Evolutionary conservation across 140 eudicot species (phyloP), one percentile per base, ranked within the genome.

Genomic region (Artemisia princeps): DNA sequence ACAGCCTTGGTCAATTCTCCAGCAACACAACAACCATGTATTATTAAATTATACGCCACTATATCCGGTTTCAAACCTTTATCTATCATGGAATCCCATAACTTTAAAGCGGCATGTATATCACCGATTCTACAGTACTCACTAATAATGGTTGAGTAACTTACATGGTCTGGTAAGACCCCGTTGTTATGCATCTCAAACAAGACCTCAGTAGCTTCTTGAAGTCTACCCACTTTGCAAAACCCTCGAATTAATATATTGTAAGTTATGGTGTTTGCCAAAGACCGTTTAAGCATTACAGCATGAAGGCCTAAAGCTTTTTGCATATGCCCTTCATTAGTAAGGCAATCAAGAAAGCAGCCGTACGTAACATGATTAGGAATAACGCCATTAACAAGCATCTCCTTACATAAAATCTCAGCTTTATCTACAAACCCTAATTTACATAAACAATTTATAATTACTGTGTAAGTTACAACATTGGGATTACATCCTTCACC

Each of bases 361-460:
- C 98, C 95, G 54, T 82, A 87, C 0, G 96, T 92, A 37, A 92
- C 55, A 53, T 83, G 88, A 72, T 92, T 92, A 7, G 96, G 95
- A 33, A 80, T 51, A 4, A 76, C 42, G 46, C 82, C 72, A 55
- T 69, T 77, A 57, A 52, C 68, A 6, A 81, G 67, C 98, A 92
- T 92, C 79, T 88, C 87, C 56, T 82, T 88, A 76, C 77, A 86
- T 20, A 88, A 65, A 69, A 53, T 64, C 77, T 83, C 81, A 0
- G 96, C 98, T 76, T 86, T 78, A 33, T 79, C 79, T 48, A 76
- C 51, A 45, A 67, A 79, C 28, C 96, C 96, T 7, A 76, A 67
- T 75, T 80, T 88, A 68, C 87, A 92, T 55, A 92, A 76, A 72
- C 82, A 81, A 33, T 92, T 82, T 54, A 88, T 88, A 72, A 92